A percentile compares a stretch with the other conserved stretches of the same genome.
Conservation (phyloP, 805 yeast species). For the Wickerhamiella alocasiicola region DNA sequence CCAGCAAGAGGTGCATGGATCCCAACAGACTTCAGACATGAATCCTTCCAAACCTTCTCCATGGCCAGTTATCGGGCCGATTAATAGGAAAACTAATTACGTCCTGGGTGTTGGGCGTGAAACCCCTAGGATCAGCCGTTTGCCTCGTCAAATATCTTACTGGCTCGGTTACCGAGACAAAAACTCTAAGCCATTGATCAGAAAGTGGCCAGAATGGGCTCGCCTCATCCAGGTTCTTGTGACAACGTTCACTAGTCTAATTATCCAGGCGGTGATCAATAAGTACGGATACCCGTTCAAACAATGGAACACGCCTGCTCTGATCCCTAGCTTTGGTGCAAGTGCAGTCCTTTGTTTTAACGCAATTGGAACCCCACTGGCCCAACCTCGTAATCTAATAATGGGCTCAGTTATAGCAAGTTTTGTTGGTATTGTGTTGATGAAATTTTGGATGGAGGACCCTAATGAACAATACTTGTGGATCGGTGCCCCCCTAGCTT, state of each 20-base stretch:
- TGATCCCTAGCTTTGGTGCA: slow-evolving; percentile 39
- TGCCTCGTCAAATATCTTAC: slow-evolving; percentile 15
- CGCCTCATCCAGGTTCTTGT: slow-evolving; percentile 17
- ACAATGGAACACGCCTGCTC: slow-evolving; percentile 19
- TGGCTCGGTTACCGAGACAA: slow-evolving; percentile 20
- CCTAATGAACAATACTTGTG: slow-evolving; percentile 38
- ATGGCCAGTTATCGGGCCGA: too few species aligned
- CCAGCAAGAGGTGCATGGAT: too few species aligned
- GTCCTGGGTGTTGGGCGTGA: slow-evolving; percentile 10
- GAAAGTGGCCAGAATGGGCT: slow-evolving; percentile 8
- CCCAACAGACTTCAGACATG: too few species aligned
- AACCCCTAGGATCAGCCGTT: background rate
- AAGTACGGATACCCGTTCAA: slow-evolving; percentile 20
- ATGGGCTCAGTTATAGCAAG: slow-evolving; percentile 45
- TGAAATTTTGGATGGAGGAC: slow-evolving; percentile 40
- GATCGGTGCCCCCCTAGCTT: slow-evolving; percentile 47
- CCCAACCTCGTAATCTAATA: slow-evolving; percentile 51
- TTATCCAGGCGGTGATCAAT: slow-evolving; percentile 20
- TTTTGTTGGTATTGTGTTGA: slow-evolving; percentile 41
- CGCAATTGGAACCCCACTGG: slow-evolving; percentile 42
- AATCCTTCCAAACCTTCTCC: too few species aligned
- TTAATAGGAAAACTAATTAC: too few species aligned
- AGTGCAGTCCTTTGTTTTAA: slow-evolving; percentile 49
- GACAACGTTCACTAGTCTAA: slow-evolving; percentile 24
- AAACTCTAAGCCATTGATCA: slow-evolving; percentile 6